Evolutionary conservation across 441 rosid species (phyloP).

Genomic region (Pelargonium australe): DNA sequence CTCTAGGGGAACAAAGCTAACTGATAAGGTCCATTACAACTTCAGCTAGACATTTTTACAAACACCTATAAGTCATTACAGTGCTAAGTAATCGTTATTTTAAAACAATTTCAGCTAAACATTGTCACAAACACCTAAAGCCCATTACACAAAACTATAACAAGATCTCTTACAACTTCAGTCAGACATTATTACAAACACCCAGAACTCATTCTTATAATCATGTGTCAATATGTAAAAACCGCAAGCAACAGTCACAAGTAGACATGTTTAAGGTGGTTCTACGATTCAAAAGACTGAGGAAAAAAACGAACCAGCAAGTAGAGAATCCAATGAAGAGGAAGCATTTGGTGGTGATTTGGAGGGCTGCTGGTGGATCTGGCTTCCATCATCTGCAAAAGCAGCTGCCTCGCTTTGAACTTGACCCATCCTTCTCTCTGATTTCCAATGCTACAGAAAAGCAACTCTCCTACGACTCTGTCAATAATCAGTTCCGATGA

Average conservation of each 20-base stretch:
- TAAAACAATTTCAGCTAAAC: background rate
- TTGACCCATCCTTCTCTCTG: constrained; percentile 50
- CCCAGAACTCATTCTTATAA: background rate
- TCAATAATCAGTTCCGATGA: too few species aligned
- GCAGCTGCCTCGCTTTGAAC: constrained; percentile 40
- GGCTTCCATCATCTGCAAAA: constrained; percentile 10
- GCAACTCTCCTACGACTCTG: too few species aligned
- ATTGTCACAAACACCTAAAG: background rate
- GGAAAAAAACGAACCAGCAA: constrained; percentile 41
- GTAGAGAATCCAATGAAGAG: constrained; percentile 51
- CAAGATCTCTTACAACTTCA: background rate
- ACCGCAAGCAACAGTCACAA: background rate
- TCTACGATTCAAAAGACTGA: background rate
- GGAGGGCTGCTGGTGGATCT: constrained; percentile 21
- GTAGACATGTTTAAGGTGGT: too few species aligned
- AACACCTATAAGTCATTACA: constrained; percentile 18
- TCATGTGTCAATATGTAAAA: background rate
- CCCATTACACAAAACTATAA: background rate
- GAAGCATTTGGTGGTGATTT: constrained; percentile 18
- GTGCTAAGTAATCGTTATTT: background rate
- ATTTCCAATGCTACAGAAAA: background rate
- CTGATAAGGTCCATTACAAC: background rate
- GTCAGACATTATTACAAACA: background rate
- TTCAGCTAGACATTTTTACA: constrained; percentile 13
- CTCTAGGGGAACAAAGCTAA: background rate